A percentile compares a stretch with the other conserved stretches of the same genome.
Evolutionary conservation across 2,329 filamentous ascomycete genomes (phyloP).

Genomic region (Claviceps maximensis): DNA sequence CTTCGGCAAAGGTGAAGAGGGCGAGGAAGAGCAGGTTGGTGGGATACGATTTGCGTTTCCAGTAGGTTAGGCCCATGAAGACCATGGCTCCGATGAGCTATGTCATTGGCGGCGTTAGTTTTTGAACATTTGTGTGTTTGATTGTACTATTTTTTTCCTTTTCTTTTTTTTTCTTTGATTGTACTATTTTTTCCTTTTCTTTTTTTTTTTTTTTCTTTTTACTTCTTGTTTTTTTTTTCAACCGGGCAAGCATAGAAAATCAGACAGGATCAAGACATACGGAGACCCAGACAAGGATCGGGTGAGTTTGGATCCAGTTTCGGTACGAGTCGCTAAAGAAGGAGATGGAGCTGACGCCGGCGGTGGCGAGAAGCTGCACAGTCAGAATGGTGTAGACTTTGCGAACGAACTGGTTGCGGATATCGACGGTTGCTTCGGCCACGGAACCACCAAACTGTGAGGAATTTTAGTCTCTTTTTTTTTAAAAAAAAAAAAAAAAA

Average conservation of each 20-base stretch:
- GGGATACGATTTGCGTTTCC: slow-evolving; percentile 92
- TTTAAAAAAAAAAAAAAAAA: too few species aligned
- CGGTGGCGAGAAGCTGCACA: slow-evolving; percentile 80
- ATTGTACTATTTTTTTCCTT: too few species aligned
- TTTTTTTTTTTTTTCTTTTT: background rate
- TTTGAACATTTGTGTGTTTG: too few species aligned
- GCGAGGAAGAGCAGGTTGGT: slow-evolving; percentile 87
- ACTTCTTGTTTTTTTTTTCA: background rate
- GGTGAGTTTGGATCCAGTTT: slow-evolving; percentile 72
- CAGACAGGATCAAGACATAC: slow-evolving; percentile 27
- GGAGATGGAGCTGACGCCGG: slow-evolving; percentile 64
- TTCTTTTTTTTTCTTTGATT: too few species aligned
- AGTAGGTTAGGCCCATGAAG: slow-evolving; percentile 80
- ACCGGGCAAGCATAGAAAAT: background rate
- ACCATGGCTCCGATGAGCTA: slow-evolving; percentile 66
- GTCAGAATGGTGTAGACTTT: slow-evolving; percentile 98
- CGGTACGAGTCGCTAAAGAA: slow-evolving; percentile 76
- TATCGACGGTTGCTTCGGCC: slow-evolving; percentile 85
- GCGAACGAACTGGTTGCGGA: slow-evolving; percentile 90
- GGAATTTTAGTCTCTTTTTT: background rate
- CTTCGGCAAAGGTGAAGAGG: slow-evolving; percentile 82
- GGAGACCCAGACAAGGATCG: slow-evolving; percentile 75
- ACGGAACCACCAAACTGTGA: slow-evolving; percentile 78
- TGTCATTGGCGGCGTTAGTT: background rate
- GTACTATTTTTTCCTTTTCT: background rate